Base-by-base conservation (phyloP, 768 basidiomycete species). In the Xerocomellus intermedius region DNA sequence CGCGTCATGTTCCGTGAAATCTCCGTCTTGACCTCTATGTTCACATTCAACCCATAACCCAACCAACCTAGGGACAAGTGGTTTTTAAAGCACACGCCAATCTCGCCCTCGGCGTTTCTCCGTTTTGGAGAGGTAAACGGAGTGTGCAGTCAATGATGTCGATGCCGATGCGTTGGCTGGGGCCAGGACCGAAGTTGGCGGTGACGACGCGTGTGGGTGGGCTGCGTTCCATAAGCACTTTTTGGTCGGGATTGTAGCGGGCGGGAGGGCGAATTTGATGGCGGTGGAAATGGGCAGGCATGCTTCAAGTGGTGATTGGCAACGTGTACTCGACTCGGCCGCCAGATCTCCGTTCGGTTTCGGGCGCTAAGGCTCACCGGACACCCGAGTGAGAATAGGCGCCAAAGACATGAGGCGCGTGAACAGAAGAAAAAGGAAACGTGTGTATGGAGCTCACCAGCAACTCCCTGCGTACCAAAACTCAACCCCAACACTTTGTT, bases 201-300 rank as follows among this genome's bases (percentile, higher is more conserved):
- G 96, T 98, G 61, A 97, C 94, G 64, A 99, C 92, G 91, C 82
- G 64, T 93, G 86, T 7, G 80, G 74, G 65, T 94, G 90, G 8
- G 87, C 96, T 24, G 87, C 77, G 69, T 99, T 97, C 96, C 97
- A 99, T 53, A 98, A 87, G 73, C 97, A 98, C 73, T 92, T 94
- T 60, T 81, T 66, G 28, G 78, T 74, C 1, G 96, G 94, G 61
- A 87, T 82, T 57, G 84, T 83, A 58, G 79, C 80, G 1, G 94
- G 85, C 28, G 74, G 82, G 22, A 97, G 76, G 37, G 79, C 69
- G 72, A 98, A 97, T 74, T 98, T 98, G 75, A 99, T 90, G 48
- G 89, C 91, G 38, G 64, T 56, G 7, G 73, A 28, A 63, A 67
- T 38, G 61, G 54, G 56, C 51, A 66, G 26, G 32, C 9, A 17